Evolutionary conservation across 192 early-diverging fungal genomes (phyloP).

Genomic region (Obelidium mucronatum): DNA sequence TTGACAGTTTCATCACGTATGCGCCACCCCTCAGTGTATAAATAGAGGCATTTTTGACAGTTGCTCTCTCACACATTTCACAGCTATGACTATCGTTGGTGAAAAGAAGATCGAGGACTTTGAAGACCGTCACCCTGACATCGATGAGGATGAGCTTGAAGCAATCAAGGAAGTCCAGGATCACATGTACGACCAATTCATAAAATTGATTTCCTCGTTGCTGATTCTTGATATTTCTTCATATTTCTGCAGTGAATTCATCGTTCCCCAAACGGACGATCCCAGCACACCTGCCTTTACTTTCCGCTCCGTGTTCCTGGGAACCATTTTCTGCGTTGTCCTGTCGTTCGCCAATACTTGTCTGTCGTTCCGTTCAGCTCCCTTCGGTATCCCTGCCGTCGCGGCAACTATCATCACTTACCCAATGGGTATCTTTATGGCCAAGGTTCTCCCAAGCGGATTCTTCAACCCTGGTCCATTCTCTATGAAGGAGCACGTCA

Average conservation of each 20-base stretch:
- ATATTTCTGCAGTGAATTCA: not conserved
- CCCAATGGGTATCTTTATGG: conserved; percentile 57
- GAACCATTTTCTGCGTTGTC: conserved; percentile 16
- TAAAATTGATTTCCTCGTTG: not conserved
- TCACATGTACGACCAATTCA: not conserved
- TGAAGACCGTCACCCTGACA: not conserved
- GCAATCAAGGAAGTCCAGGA: conserved; percentile 3
- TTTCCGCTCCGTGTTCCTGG: conserved; percentile 32
- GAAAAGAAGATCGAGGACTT: not conserved
- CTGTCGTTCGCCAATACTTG: conserved; percentile 36
- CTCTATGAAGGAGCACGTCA: too few relatives aligned
- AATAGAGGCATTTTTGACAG: too few relatives aligned
- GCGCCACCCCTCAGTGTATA: too few relatives aligned
- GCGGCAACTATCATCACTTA: conserved; percentile 78
- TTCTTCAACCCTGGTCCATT: conserved; percentile 82
- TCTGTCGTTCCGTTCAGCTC: conserved; percentile 52
- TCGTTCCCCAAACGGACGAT: too few relatives aligned
- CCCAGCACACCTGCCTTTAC: too few relatives aligned
- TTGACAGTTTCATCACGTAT: too few relatives aligned
- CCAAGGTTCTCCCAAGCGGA: conserved; percentile 33
- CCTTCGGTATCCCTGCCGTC: conserved; percentile 66
- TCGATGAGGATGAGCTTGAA: conserved; percentile 17
- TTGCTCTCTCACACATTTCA: too few relatives aligned
- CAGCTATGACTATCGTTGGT: not conserved
- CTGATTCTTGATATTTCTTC: not conserved